A percentile compares a stretch with the other conserved stretches of the same genome.
Evolutionary conservation across 2,329 filamentous ascomycete species (phyloP).

Genomic region (Beauveria caledonica): DNA sequence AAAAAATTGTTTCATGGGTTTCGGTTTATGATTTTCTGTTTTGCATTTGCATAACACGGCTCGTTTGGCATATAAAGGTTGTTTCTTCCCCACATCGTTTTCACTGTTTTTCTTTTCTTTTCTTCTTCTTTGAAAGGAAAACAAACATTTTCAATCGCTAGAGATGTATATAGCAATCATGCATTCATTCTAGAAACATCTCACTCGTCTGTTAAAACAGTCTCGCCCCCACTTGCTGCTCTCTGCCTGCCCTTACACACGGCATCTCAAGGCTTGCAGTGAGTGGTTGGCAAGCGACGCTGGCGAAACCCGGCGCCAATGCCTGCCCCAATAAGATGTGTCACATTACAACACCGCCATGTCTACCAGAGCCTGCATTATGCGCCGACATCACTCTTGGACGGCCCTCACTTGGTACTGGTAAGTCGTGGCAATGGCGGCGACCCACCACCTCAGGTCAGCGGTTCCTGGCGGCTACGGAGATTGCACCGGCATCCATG

Average conservation of each 20-base stretch:
- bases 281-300: neutral
- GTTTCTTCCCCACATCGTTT: neutral
- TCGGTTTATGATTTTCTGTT: neutral
- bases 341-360: neutral
- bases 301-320: neutral
- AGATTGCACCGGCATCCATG: neutral
- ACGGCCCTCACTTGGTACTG: neutral
- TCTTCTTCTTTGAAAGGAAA: neutral
- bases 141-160: neutral
- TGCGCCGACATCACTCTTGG: neutral
- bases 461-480: neutral
- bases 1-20: neutral
- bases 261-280: neutral
- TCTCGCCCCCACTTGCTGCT: no score
- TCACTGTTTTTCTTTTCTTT: neutral
- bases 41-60: slow-evolving; percentile 4
- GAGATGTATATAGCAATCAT: slow-evolving; percentile 4
- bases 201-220: no score
- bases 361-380: neutral
- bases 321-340: neutral
- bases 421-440: neutral
- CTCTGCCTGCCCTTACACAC: no score
- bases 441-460: neutral
- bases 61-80: slow-evolving; percentile 11
- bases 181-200: no score